Conservation (phyloP, 1,284 basidiomycete genomes). For the Peniophora sp. region DNA sequence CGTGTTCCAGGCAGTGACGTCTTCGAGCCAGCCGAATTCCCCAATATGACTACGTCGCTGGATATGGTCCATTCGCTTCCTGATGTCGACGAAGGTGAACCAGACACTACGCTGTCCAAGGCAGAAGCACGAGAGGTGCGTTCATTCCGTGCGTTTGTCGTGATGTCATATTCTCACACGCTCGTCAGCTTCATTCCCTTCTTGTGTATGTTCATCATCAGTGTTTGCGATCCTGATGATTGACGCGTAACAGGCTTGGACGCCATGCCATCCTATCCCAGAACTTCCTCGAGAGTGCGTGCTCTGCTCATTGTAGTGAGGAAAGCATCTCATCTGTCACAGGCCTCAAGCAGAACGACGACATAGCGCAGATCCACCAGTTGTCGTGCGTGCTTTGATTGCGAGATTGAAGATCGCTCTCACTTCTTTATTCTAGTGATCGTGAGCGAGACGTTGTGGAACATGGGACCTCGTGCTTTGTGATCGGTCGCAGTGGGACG, state of each 20-base stretch:
- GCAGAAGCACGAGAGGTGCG: slow-evolving; percentile 20
- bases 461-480: slow-evolving; percentile 50
- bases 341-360: slow-evolving; percentile 17
- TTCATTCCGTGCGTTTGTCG: background rate
- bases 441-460: slow-evolving; percentile 50
- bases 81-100: background rate
- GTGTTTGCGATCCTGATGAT: background rate
- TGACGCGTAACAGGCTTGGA: slow-evolving; percentile 29
- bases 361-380: slow-evolving; percentile 34
- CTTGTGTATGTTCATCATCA: slow-evolving; percentile 30
- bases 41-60: background rate
- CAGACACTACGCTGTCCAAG: slow-evolving; percentile 1
- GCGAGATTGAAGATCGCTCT: slow-evolving; percentile 7
- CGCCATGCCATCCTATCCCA: slow-evolving; percentile 49
- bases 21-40: background rate
- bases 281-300: slow-evolving; percentile 35
- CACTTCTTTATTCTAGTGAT: slow-evolving; percentile 23
- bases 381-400: slow-evolving; percentile 31
- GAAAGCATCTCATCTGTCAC: slow-evolving; percentile 10
- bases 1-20: background rate
- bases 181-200: slow-evolving; percentile 34
- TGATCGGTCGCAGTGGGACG: slow-evolving; percentile 62
- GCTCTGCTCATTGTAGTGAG: slow-evolving; percentile 4
- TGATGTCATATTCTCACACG: background rate
- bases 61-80: background rate